Percentiles rank a stretch among this genome's conserved stretches.
Evolutionary conservation across 2,329 filamentous ascomycete genomes (phyloP).

Genomic region (Anthostomella pinea): DNA sequence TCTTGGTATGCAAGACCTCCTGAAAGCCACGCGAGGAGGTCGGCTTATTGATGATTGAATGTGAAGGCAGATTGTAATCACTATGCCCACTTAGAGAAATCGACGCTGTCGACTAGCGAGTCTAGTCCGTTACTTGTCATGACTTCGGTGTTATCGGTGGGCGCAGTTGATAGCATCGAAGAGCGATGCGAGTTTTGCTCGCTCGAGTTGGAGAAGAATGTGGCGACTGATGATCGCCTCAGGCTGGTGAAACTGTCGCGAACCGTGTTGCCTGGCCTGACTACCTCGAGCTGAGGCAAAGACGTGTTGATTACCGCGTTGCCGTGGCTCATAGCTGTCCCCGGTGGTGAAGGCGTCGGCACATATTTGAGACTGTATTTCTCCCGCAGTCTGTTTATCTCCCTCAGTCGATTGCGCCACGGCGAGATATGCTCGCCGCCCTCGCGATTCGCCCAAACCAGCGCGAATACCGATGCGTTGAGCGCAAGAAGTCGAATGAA

Average conservation of each 20-base stretch:
- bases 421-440: conserved; percentile 82
- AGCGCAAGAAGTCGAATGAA: conserved; percentile 88
- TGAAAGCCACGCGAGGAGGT: conserved; percentile 3
- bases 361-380: conserved; percentile 50
- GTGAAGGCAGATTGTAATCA: not conserved
- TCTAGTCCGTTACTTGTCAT: conserved; percentile 34
- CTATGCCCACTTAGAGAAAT: conserved; percentile 50
- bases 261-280: conserved; percentile 47
- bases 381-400: conserved; percentile 80
- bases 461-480: conserved; percentile 89
- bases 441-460: conserved; percentile 79
- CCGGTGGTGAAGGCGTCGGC: conserved; percentile 27
- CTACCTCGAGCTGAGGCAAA: conserved; percentile 32
- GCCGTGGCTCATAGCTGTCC: conserved; percentile 33
- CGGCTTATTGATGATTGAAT: not conserved
- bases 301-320: conserved; percentile 31
- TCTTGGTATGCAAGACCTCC: conserved; percentile 17
- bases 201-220: conserved; percentile 58
- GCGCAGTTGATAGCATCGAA: conserved; percentile 53
- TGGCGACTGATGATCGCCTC: conserved; percentile 62
- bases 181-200: conserved; percentile 58
- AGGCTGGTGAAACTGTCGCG: conserved; percentile 61
- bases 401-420: conserved; percentile 82
- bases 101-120: conserved; percentile 43
- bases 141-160: conserved; percentile 54